Evolutionary conservation across 345 rosid species (phyloP).

Genomic region (Cardamine chenopodiifolia): DNA sequence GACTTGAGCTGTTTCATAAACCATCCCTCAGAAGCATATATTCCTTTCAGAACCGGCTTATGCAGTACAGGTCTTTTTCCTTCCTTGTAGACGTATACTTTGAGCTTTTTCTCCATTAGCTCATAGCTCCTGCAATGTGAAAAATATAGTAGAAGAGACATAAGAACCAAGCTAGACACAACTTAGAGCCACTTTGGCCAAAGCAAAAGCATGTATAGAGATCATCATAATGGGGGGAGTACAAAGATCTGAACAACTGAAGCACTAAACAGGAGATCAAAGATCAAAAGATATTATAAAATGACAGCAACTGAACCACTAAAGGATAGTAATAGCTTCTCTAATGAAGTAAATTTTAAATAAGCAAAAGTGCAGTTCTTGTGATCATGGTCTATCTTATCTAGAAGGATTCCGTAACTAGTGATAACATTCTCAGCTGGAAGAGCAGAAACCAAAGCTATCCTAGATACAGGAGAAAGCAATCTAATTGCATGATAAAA

Average conservation of each 20-base stretch:
- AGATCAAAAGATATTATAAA: background rate
- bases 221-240: background rate
- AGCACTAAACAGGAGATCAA: background rate
- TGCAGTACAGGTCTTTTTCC: constrained; percentile 82
- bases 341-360: background rate
- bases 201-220: background rate
- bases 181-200: constrained; percentile 15
- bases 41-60: constrained; percentile 70
- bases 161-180: background rate
- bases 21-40: constrained; percentile 99
- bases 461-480: constrained; percentile 1
- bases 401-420: constrained; percentile 4
- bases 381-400: background rate
- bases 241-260: constrained; percentile 4
- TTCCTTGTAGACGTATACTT: constrained; percentile 82
- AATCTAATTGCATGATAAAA: background rate
- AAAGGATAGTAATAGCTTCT: background rate
- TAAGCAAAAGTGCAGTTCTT: background rate
- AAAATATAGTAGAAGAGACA: constrained; percentile 4
- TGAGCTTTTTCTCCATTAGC: constrained; percentile 81
- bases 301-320: background rate
- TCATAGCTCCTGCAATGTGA: constrained; percentile 79
- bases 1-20: constrained; percentile 82
- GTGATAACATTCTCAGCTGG: background rate
- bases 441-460: background rate